Base-by-base conservation (phyloP, 345 rosid genomes). In the Fremontodendron californicum region DNA sequence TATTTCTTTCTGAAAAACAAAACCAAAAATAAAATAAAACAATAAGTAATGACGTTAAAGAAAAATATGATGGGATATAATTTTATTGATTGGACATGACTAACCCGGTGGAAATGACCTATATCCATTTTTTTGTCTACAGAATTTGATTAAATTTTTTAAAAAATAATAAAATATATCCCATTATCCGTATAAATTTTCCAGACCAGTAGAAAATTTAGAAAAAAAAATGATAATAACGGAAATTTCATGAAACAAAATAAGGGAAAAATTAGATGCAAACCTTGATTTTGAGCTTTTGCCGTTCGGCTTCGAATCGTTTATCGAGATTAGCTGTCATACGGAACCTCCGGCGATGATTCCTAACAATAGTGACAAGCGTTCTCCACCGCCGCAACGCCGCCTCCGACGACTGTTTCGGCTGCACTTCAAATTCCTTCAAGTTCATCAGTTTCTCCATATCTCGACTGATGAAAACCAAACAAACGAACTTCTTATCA, bases 321-420 rank as follows among this genome's bases (percentile, higher is more conserved):
- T 90, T 92, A 60, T 29, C 88, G 71, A 92, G 97, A 78, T 95
- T 90, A 33, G 87, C 91, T 60, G 88, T 87, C 79, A 65, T 79
- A 43, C 99, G 98, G 82, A 95, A 95, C 62, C 99, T 81, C n/a
- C 97, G 89, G 64, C 88, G 87, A n/a, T 77, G 91, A 70, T 93
- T 95, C 88, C 88, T 89, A 83, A 93, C 92, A 70, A 93, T 19
- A 70, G 86, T 46, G 12, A 87, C 94, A 5, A 93, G 90, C 0
- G 80, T 73, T 80, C 98, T 90, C 99, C 98, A 93, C 61, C 93
- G 71, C 67, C 73, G 78, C 75, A 83, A 76, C 16, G 96, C 97
- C 33, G 85, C 92, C 61, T 78, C 89, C 37, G 96, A 89, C 10
- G 92, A 81, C 74, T 93, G 81, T 88, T 95, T 95, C 72, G 70